Conservation (phyloP, 2,329 filamentous ascomycete species). For the Hypomyces rosellus region DNA sequence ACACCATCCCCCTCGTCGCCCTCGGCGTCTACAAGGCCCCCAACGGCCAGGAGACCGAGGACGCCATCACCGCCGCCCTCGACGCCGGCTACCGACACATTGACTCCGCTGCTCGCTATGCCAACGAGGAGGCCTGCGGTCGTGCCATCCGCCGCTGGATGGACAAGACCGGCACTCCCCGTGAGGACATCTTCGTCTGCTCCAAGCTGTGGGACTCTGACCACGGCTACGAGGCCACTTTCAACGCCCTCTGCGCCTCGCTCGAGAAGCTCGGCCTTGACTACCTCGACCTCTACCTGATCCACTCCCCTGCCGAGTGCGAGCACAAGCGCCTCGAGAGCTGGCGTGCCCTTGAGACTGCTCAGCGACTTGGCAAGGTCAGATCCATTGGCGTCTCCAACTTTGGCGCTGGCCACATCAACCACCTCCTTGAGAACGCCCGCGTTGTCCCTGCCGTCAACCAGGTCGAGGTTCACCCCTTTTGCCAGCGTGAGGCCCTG, state of each 20-base stretch:
- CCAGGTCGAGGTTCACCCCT: conserved; percentile 76
- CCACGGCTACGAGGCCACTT: conserved; percentile 39
- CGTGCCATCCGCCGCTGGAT: conserved; percentile 64
- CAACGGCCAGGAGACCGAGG: conserved; percentile 49
- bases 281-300: conserved; percentile 68
- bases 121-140: conserved; percentile 64
- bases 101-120: conserved; percentile 52
- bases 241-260: conserved; percentile 58
- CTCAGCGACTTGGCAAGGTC: conserved; percentile 59
- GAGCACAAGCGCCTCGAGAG: conserved; percentile 61
- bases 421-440: conserved; percentile 45
- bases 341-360: conserved; percentile 65
- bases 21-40: conserved; percentile 43
- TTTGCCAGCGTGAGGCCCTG: conserved; percentile 57
- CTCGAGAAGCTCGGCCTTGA: conserved; percentile 59
- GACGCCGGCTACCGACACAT: conserved; percentile 50
- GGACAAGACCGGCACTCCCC: conserved; percentile 55
- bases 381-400: conserved; percentile 72
- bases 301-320: conserved; percentile 61
- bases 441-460: conserved; percentile 61
- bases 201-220: conserved; percentile 59
- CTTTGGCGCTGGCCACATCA: conserved; percentile 66
- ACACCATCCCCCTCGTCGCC: conserved; percentile 53
- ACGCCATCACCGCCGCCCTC: conserved; percentile 55
- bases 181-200: conserved; percentile 61